phyloP scores from a whole-genome alignment of 192 early-diverging fungal genomes.

The Coemansia sp. region DNA sequence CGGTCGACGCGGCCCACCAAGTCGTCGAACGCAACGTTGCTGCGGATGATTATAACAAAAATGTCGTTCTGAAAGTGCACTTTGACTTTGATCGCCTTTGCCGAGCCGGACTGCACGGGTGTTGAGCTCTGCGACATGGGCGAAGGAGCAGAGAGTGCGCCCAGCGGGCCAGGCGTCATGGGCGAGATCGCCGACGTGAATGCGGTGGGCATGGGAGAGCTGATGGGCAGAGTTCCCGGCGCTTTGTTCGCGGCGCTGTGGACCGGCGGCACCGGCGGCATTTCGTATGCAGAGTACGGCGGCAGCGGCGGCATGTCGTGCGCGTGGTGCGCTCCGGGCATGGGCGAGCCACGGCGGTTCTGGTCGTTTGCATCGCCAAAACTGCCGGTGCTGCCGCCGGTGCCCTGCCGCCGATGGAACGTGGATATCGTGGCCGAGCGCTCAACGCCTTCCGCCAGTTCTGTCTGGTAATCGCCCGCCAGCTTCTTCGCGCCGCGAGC shows the following conservation, averaged over 20 bases:
- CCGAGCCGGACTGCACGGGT: conserved; percentile 23
- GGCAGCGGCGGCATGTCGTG: conserved; percentile 42
- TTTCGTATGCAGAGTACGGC: conserved; percentile 24
- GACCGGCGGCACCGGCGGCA: conserved; percentile 45
- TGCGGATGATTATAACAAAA: conserved; percentile 85
- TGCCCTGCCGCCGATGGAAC: conserved; percentile 42
- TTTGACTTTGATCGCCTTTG: conserved; percentile 74
- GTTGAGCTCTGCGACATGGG: conserved; percentile 31
- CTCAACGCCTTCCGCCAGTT: conserved; percentile 47
- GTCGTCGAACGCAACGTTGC: conserved; percentile 71
- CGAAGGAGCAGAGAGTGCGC: conserved; percentile 8
- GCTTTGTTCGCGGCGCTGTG: conserved; percentile 21
- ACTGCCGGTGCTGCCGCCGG: conserved; percentile 40
- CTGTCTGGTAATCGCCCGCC: conserved; percentile 37
- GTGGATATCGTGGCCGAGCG: conserved; percentile 45
- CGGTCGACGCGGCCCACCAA: conserved; percentile 81
- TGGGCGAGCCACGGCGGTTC: conserved; percentile 31
- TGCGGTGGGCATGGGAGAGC: conserved; percentile 31
- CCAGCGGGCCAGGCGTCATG: conserved; percentile 27
- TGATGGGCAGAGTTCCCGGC: conserved; percentile 30
- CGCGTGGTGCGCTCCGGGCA: conserved; percentile 30
- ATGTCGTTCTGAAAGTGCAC: conserved; percentile 86
- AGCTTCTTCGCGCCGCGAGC: conserved; percentile 32
- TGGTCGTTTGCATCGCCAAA: conserved; percentile 26
- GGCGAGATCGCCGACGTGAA: conserved; percentile 47